Percentiles rank a stretch among this genome's conserved stretches.
Conservation (phyloP, 345 rosid genomes). For the Lenwebbia sp. region DNA sequence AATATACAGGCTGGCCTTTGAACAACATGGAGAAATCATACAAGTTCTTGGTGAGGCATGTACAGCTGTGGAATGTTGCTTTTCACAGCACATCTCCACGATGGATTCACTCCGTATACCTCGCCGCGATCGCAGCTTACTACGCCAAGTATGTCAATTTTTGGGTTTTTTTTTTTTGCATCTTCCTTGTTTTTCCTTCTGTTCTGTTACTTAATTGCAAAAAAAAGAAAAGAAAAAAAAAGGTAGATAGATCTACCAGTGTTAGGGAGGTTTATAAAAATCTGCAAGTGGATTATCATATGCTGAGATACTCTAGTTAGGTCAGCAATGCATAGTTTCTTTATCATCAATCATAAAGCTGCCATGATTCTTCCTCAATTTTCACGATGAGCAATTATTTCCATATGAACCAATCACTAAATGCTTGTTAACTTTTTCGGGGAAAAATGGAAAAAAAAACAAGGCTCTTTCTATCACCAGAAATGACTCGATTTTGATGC, state of each 20-base stretch:
- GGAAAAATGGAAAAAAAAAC: neutral
- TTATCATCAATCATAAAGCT: neutral
- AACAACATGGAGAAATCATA: constrained; percentile 88
- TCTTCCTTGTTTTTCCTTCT: neutral
- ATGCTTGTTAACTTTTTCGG: neutral
- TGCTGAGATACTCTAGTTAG: neutral
- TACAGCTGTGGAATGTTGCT: constrained; percentile 90
- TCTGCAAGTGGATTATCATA: neutral
- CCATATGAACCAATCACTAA: neutral
- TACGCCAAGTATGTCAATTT: constrained; percentile 64
- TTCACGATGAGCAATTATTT: neutral
- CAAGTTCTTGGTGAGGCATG: constrained; percentile 97
- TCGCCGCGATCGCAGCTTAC: constrained; percentile 94
- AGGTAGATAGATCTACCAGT: neutral
- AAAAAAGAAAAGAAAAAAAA: neutral
- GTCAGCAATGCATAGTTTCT: neutral
- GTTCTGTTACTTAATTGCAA: neutral
- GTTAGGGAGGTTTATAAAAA: neutral
- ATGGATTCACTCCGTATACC: constrained; percentile 83
- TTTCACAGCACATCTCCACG: constrained; percentile 86
- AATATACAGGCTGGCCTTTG: constrained; percentile 95
- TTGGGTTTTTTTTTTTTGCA: neutral
- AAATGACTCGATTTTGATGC: neutral
- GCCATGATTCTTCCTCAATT: neutral
- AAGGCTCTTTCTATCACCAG: neutral